Conservation (phyloP, 2,329 filamentous ascomycete species). For the Neoarthrinium moseri region DNA sequence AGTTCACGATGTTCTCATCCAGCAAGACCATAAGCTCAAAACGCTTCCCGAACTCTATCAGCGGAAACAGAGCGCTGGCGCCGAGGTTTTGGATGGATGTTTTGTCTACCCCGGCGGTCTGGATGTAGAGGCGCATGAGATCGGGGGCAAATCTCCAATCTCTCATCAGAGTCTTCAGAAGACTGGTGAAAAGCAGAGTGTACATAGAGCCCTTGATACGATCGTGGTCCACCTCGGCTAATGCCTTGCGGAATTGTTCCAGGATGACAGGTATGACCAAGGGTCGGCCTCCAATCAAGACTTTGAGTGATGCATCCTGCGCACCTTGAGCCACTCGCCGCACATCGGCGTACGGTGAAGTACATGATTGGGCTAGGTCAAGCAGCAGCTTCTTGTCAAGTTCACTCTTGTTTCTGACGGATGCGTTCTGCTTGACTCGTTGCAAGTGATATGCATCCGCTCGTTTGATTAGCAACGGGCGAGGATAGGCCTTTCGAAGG, state of each 20-base stretch:
- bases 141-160: conserved; percentile 95
- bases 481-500: conserved; percentile 85
- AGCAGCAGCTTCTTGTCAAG: conserved; percentile 82
- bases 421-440: conserved; percentile 89
- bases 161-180: conserved; percentile 81
- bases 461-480: conserved; percentile 86
- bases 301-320: conserved; percentile 89
- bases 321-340: conserved; percentile 90
- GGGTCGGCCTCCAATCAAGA: conserved; percentile 81
- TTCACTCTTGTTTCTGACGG: conserved; percentile 83
- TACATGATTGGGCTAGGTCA: conserved; percentile 84
- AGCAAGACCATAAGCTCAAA: conserved; percentile 84
- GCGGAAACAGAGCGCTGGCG: conserved; percentile 74
- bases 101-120: conserved; percentile 87
- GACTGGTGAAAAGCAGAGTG: conserved; percentile 81
- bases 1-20: conserved; percentile 67
- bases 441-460: conserved; percentile 94
- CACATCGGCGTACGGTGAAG: conserved; percentile 92
- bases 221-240: conserved; percentile 79
- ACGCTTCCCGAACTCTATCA: conserved; percentile 89
- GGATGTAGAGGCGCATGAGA: conserved; percentile 87
- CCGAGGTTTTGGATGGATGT: conserved; percentile 91
- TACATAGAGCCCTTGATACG: conserved; percentile 95
- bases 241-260: conserved; percentile 71
- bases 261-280: conserved; percentile 89